Evolutionary conservation across 352 stramenopile genomes (phyloP).

Genomic region (Globisporangium emineosum): DNA sequence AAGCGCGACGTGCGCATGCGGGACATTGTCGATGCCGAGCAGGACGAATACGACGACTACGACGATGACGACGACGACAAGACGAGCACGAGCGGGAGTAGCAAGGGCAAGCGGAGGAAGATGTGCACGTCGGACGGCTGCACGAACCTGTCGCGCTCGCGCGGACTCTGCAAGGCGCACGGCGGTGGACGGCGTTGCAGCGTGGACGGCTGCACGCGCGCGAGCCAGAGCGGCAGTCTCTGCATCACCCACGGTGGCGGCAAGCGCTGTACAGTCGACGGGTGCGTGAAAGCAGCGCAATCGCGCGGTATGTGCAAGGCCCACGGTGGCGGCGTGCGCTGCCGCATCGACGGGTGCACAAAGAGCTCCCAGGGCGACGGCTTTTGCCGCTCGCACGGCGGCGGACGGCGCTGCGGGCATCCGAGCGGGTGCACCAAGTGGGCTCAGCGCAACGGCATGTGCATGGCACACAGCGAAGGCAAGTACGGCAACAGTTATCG

Average conservation of each 20-base stretch:
- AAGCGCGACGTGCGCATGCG: slow-evolving; percentile 17
- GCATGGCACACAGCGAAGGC: slow-evolving; percentile 81
- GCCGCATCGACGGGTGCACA: slow-evolving; percentile 72
- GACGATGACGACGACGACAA: slow-evolving; percentile 25
- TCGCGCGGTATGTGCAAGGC: slow-evolving; percentile 84
- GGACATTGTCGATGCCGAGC: slow-evolving; percentile 6
- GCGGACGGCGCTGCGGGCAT: slow-evolving; percentile 69
- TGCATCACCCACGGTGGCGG: slow-evolving; percentile 83
- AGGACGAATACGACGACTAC: slow-evolving; percentile 16
- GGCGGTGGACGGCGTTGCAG: slow-evolving; percentile 72
- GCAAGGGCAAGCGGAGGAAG: slow-evolving; percentile 61
- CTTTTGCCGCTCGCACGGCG: slow-evolving; percentile 80
- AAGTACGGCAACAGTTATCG: slow-evolving; percentile 83
- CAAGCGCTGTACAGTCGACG: slow-evolving; percentile 80
- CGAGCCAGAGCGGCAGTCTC: slow-evolving; percentile 75
- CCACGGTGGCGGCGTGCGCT: slow-evolving; percentile 78
- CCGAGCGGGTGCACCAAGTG: slow-evolving; percentile 72
- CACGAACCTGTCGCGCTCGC: slow-evolving; percentile 71
- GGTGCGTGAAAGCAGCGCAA: slow-evolving; percentile 75
- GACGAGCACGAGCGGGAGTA: slow-evolving; percentile 13
- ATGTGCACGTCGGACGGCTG: slow-evolving; percentile 79
- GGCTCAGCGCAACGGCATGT: slow-evolving; percentile 83
- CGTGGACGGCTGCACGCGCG: slow-evolving; percentile 73
- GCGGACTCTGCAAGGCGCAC: slow-evolving; percentile 77
- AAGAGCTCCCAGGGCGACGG: slow-evolving; percentile 83